These are phyloP conservation scores for Pyrus hybrid DNA, from an alignment of 331 rosid species.

Conservation along the genomic window DNA sequence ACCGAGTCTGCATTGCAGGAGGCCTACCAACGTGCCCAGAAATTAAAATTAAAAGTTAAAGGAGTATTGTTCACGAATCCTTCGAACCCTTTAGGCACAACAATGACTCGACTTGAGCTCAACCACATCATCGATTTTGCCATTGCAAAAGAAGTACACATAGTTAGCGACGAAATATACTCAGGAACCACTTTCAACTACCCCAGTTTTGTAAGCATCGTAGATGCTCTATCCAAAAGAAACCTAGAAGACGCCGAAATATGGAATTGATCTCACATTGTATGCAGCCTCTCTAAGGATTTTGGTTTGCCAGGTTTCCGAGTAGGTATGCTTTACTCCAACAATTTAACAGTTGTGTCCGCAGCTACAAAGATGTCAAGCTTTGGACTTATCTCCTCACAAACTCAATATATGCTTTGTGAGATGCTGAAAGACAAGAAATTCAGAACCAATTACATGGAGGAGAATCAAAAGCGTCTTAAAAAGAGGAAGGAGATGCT, in stretches of 20 bases:
- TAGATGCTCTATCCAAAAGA: conserved; percentile 28
- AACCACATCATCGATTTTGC: conserved; percentile 40
- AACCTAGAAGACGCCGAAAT: not conserved
- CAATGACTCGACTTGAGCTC: conserved; percentile 39
- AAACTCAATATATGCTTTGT: conserved; percentile 48
- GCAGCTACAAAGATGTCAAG: conserved; percentile 77
- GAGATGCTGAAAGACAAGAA: conserved; percentile 33
- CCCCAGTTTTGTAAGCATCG: conserved; percentile 44
- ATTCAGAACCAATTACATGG: conserved; percentile 33
- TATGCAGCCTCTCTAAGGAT: conserved; percentile 75
- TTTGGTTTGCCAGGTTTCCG: conserved; percentile 73
- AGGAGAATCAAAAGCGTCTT: conserved; percentile 34
- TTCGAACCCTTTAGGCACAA: conserved; percentile 66
- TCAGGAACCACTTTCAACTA: conserved; percentile 59
- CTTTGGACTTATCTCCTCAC: conserved; percentile 60
- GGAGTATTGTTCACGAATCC: conserved; percentile 69
- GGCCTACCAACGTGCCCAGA: conserved; percentile 43
- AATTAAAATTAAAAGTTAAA: conserved; percentile 41
- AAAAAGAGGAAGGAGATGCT: conserved; percentile 33
- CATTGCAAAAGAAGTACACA: conserved; percentile 27
- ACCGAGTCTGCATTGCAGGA: conserved; percentile 39
- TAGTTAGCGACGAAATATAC: conserved; percentile 73
- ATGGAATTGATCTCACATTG: conserved; percentile 43
- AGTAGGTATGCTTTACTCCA: conserved; percentile 70
- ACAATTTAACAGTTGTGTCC: conserved; percentile 29